These are phyloP conservation scores for Ceratocystis eucalypticola DNA, from an alignment of 2,329 filamentous ascomycete species.

Conservation along the genomic window DNA sequence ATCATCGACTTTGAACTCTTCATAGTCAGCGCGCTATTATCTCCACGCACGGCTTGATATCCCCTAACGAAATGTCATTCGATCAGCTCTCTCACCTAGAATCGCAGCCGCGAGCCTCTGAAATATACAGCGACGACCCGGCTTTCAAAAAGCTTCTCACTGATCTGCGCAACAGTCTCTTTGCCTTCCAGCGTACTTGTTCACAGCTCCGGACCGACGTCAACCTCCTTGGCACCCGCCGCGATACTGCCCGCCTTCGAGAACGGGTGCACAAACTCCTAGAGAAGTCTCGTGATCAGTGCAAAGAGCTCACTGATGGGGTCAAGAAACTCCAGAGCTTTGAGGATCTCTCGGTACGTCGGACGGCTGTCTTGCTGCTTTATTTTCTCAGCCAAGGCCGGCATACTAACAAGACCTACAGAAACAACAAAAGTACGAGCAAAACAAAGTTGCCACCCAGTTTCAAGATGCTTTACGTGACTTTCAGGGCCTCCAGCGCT, in stretches of 20 bases:
- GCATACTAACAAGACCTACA: conserved; percentile 27
- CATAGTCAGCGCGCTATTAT: neutral
- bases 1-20: neutral
- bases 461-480: conserved; percentile 80
- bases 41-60: neutral
- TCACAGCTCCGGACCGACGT: conserved; percentile 74
- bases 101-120: conserved; percentile 52
- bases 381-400: neutral
- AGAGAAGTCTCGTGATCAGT: conserved; percentile 72
- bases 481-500: conserved; percentile 83
- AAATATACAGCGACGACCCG: conserved; percentile 73
- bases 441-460: conserved; percentile 86
- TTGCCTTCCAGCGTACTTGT: conserved; percentile 78
- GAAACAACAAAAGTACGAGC: conserved; percentile 92
- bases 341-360: conserved; percentile 62
- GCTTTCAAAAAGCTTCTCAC: conserved; percentile 77
- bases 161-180: conserved; percentile 74
- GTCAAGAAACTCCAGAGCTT: conserved; percentile 82
- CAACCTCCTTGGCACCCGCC: conserved; percentile 70
- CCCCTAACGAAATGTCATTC: conserved; percentile 58
- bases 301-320: conserved; percentile 85
- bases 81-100: conserved; percentile 76
- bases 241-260: conserved; percentile 79
- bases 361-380: neutral
- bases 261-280: conserved; percentile 81